Conservation (phyloP, 2,329 filamentous ascomycete species). For the Lecanosticta acicola region DNA sequence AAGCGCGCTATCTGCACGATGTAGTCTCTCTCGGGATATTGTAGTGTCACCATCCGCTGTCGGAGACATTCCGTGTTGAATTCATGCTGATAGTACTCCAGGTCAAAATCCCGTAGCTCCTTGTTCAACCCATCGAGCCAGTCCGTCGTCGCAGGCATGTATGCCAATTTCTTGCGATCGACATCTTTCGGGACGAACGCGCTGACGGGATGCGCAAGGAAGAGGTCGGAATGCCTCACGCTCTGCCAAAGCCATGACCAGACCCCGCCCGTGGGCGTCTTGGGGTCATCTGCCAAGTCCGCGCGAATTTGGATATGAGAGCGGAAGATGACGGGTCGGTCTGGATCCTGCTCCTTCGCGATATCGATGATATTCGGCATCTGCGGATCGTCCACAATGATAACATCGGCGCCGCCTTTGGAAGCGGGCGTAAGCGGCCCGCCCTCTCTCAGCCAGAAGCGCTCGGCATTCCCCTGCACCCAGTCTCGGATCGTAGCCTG, state of each 20-base stretch:
- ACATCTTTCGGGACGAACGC: slow-evolving; percentile 68
- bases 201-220: slow-evolving; percentile 75
- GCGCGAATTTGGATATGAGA: slow-evolving; percentile 78
- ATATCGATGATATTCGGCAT: slow-evolving; percentile 75
- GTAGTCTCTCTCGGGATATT: slow-evolving; percentile 60
- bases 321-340: slow-evolving; percentile 72
- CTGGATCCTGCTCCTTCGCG: slow-evolving; percentile 63
- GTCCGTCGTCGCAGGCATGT: slow-evolving; percentile 75
- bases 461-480: slow-evolving; percentile 66
- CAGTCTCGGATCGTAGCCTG: slow-evolving; percentile 61
- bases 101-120: slow-evolving; percentile 62
- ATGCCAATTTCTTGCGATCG: slow-evolving; percentile 60
- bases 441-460: slow-evolving; percentile 65
- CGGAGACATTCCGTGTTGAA: slow-evolving; percentile 60
- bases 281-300: slow-evolving; percentile 56
- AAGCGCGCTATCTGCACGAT: slow-evolving; percentile 78
- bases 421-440: slow-evolving; percentile 61
- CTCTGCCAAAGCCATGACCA: slow-evolving; percentile 72
- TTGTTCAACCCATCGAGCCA: slow-evolving; percentile 84
- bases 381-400: slow-evolving; percentile 77
- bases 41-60: slow-evolving; percentile 55
- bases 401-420: slow-evolving; percentile 68
- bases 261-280: slow-evolving; percentile 64
- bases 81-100: slow-evolving; percentile 67
- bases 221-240: slow-evolving; percentile 67